These are phyloP conservation scores for Anacardium occidentale DNA, from an alignment of 345 rosid species.

Conservation along the genomic window DNA sequence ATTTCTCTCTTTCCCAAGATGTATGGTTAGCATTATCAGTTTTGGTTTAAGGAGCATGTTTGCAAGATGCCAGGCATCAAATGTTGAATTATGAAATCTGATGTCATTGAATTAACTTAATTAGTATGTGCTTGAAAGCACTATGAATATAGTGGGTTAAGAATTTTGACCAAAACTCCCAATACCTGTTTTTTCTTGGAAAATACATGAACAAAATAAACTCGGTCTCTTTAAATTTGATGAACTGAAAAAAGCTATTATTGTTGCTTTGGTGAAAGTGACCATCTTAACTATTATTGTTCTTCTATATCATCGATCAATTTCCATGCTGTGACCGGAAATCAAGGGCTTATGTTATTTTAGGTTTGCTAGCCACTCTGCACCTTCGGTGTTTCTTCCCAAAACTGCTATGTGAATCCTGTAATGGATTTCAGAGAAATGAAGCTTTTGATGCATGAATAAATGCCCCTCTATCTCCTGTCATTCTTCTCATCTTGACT, in stretches of 20 bases:
- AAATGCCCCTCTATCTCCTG: not conserved
- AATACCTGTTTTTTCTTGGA: not conserved
- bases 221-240: too few relatives aligned
- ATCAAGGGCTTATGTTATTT: constrained; percentile 4
- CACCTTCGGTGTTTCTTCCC: not conserved
- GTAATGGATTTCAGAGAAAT: not conserved
- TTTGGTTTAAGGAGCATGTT: not conserved
- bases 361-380: not conserved
- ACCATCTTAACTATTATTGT: not conserved
- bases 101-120: not conserved
- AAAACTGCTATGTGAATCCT: not conserved
- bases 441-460: constrained; percentile 1
- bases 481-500: not conserved
- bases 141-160: not conserved
- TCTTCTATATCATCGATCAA: not conserved
- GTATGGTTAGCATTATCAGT: not conserved
- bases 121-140: not conserved
- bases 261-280: not conserved
- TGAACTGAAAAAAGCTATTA: not conserved
- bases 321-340: not conserved
- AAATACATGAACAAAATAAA: too few relatives aligned
- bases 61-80: not conserved
- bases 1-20: not conserved
- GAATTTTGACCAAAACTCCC: not conserved
- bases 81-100: not conserved